Percentiles rank a stretch among this genome's conserved stretches.
Conservation (phyloP, 345 rosid species). For the Eucalyptus erythrocorys region DNA sequence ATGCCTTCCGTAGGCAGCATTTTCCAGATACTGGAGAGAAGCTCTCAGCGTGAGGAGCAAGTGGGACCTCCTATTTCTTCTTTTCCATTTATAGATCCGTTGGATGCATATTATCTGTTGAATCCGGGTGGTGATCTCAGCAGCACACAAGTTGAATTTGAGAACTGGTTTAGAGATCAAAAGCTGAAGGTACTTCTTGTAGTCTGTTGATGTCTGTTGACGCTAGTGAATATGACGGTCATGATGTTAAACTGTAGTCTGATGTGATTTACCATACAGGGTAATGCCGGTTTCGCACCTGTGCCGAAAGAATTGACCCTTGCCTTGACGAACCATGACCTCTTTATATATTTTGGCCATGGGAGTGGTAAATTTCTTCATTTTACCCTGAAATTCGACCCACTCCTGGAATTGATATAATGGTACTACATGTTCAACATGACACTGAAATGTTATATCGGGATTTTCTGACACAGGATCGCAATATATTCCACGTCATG, state of each 20-base stretch:
- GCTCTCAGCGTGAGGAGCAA: constrained; percentile 21
- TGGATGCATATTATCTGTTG: constrained; percentile 79
- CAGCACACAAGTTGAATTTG: constrained; percentile 53
- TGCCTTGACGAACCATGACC: constrained; percentile 76
- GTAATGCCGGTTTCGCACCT: constrained; percentile 78
- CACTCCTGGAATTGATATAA: neutral
- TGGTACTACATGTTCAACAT: neutral
- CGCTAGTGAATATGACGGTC: neutral
- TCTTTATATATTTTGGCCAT: constrained; percentile 85
- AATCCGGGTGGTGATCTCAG: constrained; percentile 85
- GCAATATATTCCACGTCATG: constrained; percentile 54
- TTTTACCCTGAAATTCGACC: neutral
- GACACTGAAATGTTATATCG: neutral
- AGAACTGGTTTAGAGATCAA: constrained; percentile 74
- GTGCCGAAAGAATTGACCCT: constrained; percentile 49
- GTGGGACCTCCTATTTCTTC: constrained; percentile 14
- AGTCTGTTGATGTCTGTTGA: neutral
- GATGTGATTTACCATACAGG: constrained; percentile 21
- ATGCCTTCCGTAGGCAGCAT: constrained; percentile 94
- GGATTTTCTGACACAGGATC: constrained; percentile 28
- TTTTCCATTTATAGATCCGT: constrained; percentile 76
- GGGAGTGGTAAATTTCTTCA: constrained; percentile 65
- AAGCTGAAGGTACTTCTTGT: constrained; percentile 53
- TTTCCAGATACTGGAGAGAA: constrained; percentile 34
- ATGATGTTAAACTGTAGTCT: neutral